Evolutionary conservation across 805 yeast genomes (phyloP).

Genomic region (Metschnikowia arizonensis): DNA sequence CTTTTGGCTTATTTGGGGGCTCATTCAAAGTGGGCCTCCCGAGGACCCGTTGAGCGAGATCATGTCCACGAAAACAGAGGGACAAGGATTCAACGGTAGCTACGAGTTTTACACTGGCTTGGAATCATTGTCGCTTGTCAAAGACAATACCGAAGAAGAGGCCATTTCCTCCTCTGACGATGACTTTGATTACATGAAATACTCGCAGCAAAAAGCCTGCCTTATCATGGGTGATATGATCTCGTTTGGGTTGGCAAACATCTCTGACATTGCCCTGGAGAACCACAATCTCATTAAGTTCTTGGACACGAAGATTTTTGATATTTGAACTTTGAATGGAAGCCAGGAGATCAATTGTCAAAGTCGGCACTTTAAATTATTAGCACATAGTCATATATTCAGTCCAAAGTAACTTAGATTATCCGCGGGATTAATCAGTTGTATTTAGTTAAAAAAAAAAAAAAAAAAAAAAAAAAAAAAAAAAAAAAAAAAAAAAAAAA

Average conservation of each 20-base stretch:
- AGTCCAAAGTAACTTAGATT: neutral
- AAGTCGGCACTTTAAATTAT: neutral
- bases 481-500: too few species aligned
- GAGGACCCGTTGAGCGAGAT: constrained; percentile 15
- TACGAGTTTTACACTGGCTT: constrained; percentile 48
- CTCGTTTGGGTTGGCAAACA: constrained; percentile 48
- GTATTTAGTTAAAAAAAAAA: too few species aligned
- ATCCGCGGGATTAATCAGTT: too few species aligned
- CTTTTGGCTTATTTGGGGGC: constrained; percentile 90
- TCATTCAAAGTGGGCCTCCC: constrained; percentile 64
- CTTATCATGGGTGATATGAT: constrained; percentile 72
- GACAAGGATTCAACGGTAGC: constrained; percentile 38
- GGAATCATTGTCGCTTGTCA: constrained; percentile 32
- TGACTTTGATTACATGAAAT: constrained; percentile 72
- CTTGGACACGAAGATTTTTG: constrained; percentile 30
- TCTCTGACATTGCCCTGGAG: constrained; percentile 26
- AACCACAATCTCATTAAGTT: constrained; percentile 31
- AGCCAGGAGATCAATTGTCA: neutral
- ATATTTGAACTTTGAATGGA: constrained; percentile 5
- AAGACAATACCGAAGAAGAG: constrained; percentile 27
- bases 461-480: too few species aligned
- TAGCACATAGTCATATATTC: neutral
- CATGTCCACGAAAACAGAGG: constrained; percentile 22
- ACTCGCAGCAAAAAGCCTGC: constrained; percentile 70
- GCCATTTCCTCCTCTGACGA: constrained; percentile 46